These are phyloP conservation scores for Nakataea oryzae DNA, from an alignment of 2,329 filamentous ascomycete species.

Conservation along the genomic window DNA sequence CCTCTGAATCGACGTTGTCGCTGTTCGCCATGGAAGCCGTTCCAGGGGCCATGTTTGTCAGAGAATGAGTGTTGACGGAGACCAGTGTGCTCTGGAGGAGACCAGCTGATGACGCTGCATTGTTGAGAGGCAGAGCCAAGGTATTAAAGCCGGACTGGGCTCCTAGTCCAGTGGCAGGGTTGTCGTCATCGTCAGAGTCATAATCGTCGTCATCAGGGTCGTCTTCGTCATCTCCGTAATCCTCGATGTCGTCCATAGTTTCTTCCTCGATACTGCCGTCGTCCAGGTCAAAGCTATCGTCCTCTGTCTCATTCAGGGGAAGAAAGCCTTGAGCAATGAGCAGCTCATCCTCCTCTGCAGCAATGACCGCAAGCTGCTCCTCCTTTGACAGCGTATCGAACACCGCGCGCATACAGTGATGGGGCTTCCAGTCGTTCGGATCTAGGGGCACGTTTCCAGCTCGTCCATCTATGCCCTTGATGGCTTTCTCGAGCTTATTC, in stretches of 20 bases:
- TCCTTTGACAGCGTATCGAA: slow-evolving; percentile 26
- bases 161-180: neutral
- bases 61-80: neutral
- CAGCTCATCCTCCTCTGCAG: slow-evolving; percentile 16
- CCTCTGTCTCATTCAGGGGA: no score
- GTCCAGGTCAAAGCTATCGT: slow-evolving; percentile 2
- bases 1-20: neutral
- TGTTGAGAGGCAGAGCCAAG: neutral
- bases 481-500: slow-evolving; percentile 25
- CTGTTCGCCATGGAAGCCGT: no score
- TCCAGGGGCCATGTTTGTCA: neutral
- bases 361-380: slow-evolving; percentile 25
- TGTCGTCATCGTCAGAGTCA: neutral
- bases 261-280: no score
- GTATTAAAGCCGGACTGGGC: neutral
- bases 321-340: slow-evolving; percentile 9
- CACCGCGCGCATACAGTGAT: slow-evolving; percentile 32
- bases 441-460: slow-evolving; percentile 22
- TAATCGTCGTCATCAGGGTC: neutral
- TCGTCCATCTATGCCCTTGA: slow-evolving; percentile 9
- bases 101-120: no score
- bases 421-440: slow-evolving; percentile 27
- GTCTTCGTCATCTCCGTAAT: no score
- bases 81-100: neutral
- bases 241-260: neutral